A percentile compares a stretch with the other conserved stretches of the same genome.
Evolutionary conservation across 352 stramenopile genomes (phyloP).

Genomic region (Pythium pyrilobum): DNA sequence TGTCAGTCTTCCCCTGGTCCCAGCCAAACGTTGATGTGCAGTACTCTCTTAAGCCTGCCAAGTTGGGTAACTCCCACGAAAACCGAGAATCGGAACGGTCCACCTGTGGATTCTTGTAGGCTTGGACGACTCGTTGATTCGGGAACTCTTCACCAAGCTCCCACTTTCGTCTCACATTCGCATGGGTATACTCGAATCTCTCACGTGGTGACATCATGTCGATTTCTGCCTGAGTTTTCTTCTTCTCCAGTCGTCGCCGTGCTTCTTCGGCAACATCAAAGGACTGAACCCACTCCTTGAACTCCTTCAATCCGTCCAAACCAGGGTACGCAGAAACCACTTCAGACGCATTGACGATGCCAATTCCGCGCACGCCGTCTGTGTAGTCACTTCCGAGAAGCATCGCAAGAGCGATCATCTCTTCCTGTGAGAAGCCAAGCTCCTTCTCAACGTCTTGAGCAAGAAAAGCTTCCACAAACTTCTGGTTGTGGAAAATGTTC

Average conservation of each 20-base stretch:
- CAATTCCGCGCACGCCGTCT: constrained; percentile 71
- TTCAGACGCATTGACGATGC: constrained; percentile 80
- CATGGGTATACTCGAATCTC: constrained; percentile 91
- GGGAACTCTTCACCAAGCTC: constrained; percentile 92
- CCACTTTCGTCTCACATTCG: constrained; percentile 88
- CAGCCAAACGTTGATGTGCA: constrained; percentile 91
- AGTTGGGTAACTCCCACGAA: constrained; percentile 90
- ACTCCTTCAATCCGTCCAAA: constrained; percentile 84
- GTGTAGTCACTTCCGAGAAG: constrained; percentile 97
- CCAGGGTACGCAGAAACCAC: constrained; percentile 76
- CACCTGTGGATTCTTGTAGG: constrained; percentile 91
- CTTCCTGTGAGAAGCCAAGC: constrained; percentile 88
- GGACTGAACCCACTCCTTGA: constrained; percentile 64
- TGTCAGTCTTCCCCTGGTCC: constrained; percentile 88
- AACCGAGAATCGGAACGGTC: constrained; percentile 84
- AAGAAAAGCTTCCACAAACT: constrained; percentile 98
- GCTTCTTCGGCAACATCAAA: constrained; percentile 63
- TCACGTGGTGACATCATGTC: constrained; percentile 40
- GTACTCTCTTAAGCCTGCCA: constrained; percentile 81
- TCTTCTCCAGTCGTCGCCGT: constrained; percentile 46
- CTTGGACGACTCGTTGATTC: constrained; percentile 87
- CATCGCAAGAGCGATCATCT: constrained; percentile 90
- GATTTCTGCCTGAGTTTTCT: constrained; percentile 43
- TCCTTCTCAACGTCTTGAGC: constrained; percentile 91
- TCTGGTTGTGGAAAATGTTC: constrained; percentile 99